These are phyloP conservation scores for Sarocladiaceae sp. DNA, from an alignment of 2,329 filamentous ascomycete genomes.

Conservation along the genomic window DNA sequence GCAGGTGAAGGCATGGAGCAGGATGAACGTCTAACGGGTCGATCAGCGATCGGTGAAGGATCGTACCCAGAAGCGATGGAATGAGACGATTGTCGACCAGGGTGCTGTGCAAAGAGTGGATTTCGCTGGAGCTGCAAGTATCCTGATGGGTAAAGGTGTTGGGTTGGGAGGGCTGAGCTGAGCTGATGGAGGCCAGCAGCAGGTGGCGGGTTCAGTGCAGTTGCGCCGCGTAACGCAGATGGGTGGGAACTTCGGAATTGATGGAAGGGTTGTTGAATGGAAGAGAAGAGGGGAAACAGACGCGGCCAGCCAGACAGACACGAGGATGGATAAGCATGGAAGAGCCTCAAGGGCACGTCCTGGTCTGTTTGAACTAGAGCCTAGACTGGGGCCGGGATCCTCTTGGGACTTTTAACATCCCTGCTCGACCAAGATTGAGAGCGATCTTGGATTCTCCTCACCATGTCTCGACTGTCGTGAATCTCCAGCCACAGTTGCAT, in stretches of 20 bases:
- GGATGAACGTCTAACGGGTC: no score
- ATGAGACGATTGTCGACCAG: no score
- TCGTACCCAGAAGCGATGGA: background rate
- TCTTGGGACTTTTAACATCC: background rate
- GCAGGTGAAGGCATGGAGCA: background rate
- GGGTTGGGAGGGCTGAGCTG: no score
- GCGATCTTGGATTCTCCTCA: background rate
- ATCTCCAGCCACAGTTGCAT: no score
- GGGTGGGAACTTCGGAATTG: slow-evolving; percentile 7
- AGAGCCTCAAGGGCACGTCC: background rate
- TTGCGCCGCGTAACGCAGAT: background rate
- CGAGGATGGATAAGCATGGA: background rate
- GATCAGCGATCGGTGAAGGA: background rate
- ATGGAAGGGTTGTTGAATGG: slow-evolving; percentile 5
- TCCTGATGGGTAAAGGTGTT: no score
- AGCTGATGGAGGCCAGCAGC: no score
- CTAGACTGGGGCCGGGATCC: background rate
- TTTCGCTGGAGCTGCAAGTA: background rate
- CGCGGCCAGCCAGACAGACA: background rate
- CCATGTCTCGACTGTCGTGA: no score
- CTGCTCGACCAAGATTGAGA: background rate
- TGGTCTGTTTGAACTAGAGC: background rate
- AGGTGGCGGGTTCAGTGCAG: no score
- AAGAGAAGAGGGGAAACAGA: slow-evolving; percentile 6
- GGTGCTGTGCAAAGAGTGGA: no score